phyloP scores from a whole-genome alignment of 345 rosid species.

The Sonneratia alba region DNA sequence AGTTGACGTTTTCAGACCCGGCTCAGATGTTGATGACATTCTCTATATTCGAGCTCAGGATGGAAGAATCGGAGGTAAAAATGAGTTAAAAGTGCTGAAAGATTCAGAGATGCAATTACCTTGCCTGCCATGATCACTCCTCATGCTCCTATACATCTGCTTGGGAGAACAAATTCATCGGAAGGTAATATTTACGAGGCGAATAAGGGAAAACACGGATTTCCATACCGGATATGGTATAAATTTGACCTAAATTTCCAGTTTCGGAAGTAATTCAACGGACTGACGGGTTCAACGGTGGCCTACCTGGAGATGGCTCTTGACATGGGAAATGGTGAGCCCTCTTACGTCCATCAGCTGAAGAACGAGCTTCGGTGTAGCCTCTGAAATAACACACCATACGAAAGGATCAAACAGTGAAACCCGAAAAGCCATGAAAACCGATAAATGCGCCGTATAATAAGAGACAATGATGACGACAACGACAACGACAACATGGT shows the following conservation, averaged over 20 bases:
- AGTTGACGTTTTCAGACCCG: no score
- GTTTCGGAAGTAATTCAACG: not conserved
- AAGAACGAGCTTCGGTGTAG: conserved; percentile 94
- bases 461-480: not conserved
- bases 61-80: no score
- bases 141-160: conserved; percentile 97
- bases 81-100: not conserved
- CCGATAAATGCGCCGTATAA: not conserved
- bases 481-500: not conserved
- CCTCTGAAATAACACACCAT: conserved; percentile 33
- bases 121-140: conserved; percentile 54
- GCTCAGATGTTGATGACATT: no score
- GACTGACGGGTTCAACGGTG: not conserved
- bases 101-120: conserved; percentile 21
- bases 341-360: conserved; percentile 97
- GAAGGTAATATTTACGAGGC: not conserved
- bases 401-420: not conserved
- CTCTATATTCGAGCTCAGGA: not conserved
- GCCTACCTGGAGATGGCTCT: conserved; percentile 92
- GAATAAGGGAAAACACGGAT: not conserved
- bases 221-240: not conserved
- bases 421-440: not conserved
- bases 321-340: conserved; percentile 94
- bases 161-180: not conserved
- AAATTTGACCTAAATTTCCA: not conserved